phyloP scores from a whole-genome alignment of 495 filamentous ascomycete genomes.

The Symbiotaphrina buchneri region DNA sequence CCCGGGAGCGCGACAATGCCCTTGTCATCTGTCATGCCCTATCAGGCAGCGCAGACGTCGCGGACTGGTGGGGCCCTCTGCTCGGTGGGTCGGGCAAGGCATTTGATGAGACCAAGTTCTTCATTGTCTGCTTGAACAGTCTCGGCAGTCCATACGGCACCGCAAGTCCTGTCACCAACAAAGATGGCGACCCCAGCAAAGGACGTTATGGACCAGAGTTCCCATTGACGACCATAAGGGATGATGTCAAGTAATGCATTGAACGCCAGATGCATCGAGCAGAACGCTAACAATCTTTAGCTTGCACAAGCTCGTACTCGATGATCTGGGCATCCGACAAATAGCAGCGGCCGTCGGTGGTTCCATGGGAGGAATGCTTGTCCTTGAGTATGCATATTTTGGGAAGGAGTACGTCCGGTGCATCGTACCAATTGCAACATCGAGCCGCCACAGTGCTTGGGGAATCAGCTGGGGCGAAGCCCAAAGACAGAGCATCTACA shows the following conservation, averaged over 20 bases:
- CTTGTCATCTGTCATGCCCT: constrained; percentile 96
- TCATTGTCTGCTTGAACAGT: constrained; percentile 88
- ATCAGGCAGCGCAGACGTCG: constrained; percentile 87
- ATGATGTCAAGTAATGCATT: constrained; percentile 62
- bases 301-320: constrained; percentile 76
- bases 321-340: constrained; percentile 68
- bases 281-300: constrained; percentile 22
- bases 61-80: constrained; percentile 95
- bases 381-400: constrained; percentile 90
- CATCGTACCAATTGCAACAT: constrained; percentile 89
- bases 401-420: constrained; percentile 81
- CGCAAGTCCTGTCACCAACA: constrained; percentile 79
- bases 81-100: constrained; percentile 74
- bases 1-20: constrained; percentile 59
- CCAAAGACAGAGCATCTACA: constrained; percentile 93
- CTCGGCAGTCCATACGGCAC: constrained; percentile 91
- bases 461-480: constrained; percentile 98
- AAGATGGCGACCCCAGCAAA: constrained; percentile 49
- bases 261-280: not conserved
- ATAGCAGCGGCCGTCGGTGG: constrained; percentile 82
- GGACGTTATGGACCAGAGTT: constrained; percentile 89
- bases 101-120: constrained; percentile 84
- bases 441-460: constrained; percentile 91
- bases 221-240: constrained; percentile 78
- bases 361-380: constrained; percentile 97